These are phyloP conservation scores for Turritis glabra DNA, from an alignment of 345 rosid species.

Conservation along the genomic window DNA sequence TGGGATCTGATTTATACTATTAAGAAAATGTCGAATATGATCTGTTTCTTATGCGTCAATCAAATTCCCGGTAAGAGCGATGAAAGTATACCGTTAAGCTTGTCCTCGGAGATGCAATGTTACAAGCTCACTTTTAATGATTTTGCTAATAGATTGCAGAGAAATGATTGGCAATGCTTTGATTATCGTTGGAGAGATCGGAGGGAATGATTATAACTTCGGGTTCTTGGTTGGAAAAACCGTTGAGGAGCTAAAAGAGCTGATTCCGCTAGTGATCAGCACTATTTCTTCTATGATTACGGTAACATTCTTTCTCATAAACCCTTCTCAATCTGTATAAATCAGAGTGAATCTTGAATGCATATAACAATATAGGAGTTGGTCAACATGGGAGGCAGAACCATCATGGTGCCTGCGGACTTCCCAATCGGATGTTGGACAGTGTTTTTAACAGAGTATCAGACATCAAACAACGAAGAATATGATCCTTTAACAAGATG, in stretches of 20 bases:
- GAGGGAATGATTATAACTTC: constrained; percentile 55
- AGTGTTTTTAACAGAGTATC: constrained; percentile 26
- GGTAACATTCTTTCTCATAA: constrained; percentile 28
- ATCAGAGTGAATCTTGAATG: neutral
- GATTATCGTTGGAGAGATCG: constrained; percentile 57
- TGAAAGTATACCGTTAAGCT: too few relatives aligned
- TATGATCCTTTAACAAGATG: constrained; percentile 51
- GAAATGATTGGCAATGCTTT: constrained; percentile 40
- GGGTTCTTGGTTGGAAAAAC: constrained; percentile 28
- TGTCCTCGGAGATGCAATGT: neutral
- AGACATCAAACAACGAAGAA: constrained; percentile 22
- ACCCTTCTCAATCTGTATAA: neutral
- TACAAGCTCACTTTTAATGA: neutral
- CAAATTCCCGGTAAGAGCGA: neutral
- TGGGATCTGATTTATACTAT: neutral
- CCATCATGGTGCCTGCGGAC: constrained; percentile 49
- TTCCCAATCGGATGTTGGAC: constrained; percentile 50
- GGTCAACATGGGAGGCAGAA: constrained; percentile 45
- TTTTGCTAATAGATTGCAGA: constrained; percentile 39
- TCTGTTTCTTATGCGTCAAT: neutral
- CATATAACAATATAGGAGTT: constrained; percentile 40
- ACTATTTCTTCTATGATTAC: constrained; percentile 37
- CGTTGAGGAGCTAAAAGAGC: constrained; percentile 20
- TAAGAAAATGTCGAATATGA: neutral
- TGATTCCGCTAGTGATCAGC: constrained; percentile 43